These are phyloP conservation scores for Shiraia bambusicola DNA, from an alignment of 2,329 filamentous ascomycete species.

Conservation along the genomic window DNA sequence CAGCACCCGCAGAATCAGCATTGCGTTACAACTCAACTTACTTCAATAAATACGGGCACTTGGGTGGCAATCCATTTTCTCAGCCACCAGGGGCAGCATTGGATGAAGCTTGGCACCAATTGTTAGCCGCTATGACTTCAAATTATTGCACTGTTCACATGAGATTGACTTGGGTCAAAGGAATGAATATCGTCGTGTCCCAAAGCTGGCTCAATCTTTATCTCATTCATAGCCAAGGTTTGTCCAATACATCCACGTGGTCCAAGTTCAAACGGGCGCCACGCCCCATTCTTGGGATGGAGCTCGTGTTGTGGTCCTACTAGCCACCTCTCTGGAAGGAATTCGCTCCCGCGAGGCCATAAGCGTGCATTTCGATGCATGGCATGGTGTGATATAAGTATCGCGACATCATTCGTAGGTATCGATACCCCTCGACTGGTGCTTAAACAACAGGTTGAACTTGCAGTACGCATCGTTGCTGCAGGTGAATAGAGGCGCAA, in stretches of 20 bases:
- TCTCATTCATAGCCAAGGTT: constrained; percentile 6
- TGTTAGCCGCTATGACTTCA: no score
- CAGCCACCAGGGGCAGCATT: no score
- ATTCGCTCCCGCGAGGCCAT: constrained; percentile 11
- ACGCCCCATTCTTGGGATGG: constrained; percentile 16
- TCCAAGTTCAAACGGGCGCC: constrained; percentile 42
- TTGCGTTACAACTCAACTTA: no score
- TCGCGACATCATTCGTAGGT: constrained; percentile 8
- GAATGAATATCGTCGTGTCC: no score
- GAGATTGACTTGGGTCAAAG: no score
- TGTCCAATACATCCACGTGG: constrained; percentile 46
- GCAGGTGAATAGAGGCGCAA: constrained; percentile 31
- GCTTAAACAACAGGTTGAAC: not conserved
- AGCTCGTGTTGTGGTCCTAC: constrained; percentile 7
- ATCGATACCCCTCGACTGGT: constrained; percentile 3
- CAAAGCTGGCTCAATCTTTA: constrained; percentile 1
- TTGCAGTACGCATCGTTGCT: constrained; percentile 26
- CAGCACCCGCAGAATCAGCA: no score
- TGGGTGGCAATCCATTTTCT: no score
- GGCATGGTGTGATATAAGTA: constrained; percentile 7
- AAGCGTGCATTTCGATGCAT: constrained; percentile 14
- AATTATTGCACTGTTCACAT: no score
- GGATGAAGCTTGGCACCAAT: no score
- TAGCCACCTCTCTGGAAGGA: constrained; percentile 18
- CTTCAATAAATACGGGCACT: no score